phyloP scores from a whole-genome alignment of 768 basidiomycete species.

The Mrakia blollopis region DNA sequence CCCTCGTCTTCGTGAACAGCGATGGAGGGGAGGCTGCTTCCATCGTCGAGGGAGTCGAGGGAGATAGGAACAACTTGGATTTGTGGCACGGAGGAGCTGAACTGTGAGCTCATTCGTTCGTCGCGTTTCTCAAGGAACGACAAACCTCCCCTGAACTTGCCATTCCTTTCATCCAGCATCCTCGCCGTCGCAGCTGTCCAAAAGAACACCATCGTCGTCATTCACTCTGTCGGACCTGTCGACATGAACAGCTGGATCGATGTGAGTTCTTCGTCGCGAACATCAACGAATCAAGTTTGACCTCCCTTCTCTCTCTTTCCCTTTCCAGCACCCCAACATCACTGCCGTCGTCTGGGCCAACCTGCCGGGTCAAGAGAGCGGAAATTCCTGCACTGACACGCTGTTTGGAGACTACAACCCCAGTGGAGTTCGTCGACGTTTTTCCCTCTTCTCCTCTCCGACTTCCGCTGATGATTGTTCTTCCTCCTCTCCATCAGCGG shows the following conservation, averaged over 20 bases:
- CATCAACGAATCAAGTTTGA: background rate
- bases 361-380: constrained; percentile 57
- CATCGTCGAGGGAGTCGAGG: too few relatives aligned
- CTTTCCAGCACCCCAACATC: constrained; percentile 35
- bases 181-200: constrained; percentile 16
- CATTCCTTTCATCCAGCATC: too few relatives aligned
- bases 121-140: constrained; percentile 73
- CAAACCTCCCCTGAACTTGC: constrained; percentile 50
- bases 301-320: constrained; percentile 36
- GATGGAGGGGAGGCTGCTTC: too few relatives aligned
- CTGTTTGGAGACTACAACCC: constrained; percentile 65
- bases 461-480: background rate
- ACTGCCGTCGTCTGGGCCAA: constrained; percentile 4
- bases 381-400: constrained; percentile 64
- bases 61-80: background rate
- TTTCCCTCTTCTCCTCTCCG: too few relatives aligned
- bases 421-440: constrained; percentile 47
- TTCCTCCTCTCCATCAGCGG: constrained; percentile 37
- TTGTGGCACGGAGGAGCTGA: background rate
- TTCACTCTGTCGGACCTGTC: constrained; percentile 58
- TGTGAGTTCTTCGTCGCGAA: too few relatives aligned
- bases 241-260: too few relatives aligned
- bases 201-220: constrained; percentile 57
- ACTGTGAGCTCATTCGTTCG: constrained; percentile 55
- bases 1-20: constrained; percentile 41